Conservation (phyloP, 257 asterid species). For the Ehretia macrophylla region DNA sequence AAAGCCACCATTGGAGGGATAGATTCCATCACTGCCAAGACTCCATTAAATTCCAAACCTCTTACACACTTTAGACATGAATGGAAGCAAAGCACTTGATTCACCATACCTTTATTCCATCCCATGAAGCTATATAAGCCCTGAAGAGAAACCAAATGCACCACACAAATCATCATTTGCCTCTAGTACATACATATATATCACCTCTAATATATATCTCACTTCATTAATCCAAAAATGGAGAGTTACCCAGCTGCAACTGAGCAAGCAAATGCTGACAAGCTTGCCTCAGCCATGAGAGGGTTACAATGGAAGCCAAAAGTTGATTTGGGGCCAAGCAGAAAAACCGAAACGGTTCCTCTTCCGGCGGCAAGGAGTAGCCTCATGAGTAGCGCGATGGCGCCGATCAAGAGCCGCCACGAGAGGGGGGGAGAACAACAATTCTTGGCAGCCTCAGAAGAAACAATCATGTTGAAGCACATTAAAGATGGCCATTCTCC, state of each 20-base stretch:
- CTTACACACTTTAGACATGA: slow-evolving; percentile 30
- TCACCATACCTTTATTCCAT: slow-evolving; percentile 44
- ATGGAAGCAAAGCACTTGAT: slow-evolving; percentile 62
- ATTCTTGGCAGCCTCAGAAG: slow-evolving; percentile 20
- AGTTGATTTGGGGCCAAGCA: neutral
- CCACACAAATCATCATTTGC: neutral
- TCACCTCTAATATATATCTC: neutral
- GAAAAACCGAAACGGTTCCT: neutral
- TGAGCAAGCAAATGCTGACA: neutral
- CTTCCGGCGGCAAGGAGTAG: too few relatives aligned
- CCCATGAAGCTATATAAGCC: slow-evolving; percentile 30
- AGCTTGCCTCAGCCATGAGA: neutral
- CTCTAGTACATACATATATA: neutral
- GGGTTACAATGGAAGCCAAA: neutral
- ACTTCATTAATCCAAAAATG: too few relatives aligned
- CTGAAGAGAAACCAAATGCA: slow-evolving; percentile 5
- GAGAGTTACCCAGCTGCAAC: neutral
- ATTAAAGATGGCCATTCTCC: slow-evolving; percentile 8
- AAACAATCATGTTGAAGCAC: slow-evolving; percentile 1
- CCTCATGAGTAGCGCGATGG: too few relatives aligned
- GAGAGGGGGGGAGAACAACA: slow-evolving; percentile 35
- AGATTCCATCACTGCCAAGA: neutral
- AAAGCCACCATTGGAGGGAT: neutral
- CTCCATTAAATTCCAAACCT: slow-evolving; percentile 37
- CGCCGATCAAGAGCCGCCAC: slow-evolving; percentile 14